phyloP scores from a whole-genome alignment of 345 rosid genomes.

The Trapa bicornis region DNA sequence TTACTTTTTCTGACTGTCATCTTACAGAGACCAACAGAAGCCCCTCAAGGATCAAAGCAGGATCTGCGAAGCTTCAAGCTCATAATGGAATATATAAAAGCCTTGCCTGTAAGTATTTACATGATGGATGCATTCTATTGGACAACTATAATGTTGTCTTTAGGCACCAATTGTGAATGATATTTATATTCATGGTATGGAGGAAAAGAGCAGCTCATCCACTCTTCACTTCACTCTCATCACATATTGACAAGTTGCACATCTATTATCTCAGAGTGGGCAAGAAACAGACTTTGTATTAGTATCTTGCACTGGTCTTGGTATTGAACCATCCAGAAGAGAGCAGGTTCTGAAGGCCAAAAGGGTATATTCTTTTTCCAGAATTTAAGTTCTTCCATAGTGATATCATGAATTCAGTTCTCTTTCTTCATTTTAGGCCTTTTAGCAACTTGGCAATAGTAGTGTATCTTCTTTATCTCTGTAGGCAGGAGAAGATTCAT shows the following conservation, averaged over 20 bases:
- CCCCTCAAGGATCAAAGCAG: constrained; percentile 47
- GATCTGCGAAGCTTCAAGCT: constrained; percentile 83
- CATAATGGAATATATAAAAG: constrained; percentile 72
- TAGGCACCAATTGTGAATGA: neutral
- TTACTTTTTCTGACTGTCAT: constrained; percentile 8
- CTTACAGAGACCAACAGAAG: constrained; percentile 66
- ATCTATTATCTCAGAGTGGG: constrained; percentile 48
- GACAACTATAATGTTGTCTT: neutral
- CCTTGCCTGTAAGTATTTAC: constrained; percentile 61
- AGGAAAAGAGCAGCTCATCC: neutral
- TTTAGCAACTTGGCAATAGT: neutral
- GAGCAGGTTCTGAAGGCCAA: constrained; percentile 94
- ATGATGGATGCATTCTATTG: neutral
- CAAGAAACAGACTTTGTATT: constrained; percentile 90
- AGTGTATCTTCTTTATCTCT: neutral
- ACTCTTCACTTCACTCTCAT: neutral
- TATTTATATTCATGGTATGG: neutral
- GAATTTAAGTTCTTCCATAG: neutral
- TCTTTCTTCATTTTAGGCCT: neutral
- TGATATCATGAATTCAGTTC: neutral
- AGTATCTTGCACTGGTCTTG: constrained; percentile 84
- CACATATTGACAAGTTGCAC: neutral
- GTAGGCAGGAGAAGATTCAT: constrained; percentile 89
- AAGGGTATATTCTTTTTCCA: constrained; percentile 37
- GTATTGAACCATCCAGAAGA: constrained; percentile 71